Conservation (phyloP, 371 early-diverging fungal genomes). For the Mortierella sp. region DNA sequence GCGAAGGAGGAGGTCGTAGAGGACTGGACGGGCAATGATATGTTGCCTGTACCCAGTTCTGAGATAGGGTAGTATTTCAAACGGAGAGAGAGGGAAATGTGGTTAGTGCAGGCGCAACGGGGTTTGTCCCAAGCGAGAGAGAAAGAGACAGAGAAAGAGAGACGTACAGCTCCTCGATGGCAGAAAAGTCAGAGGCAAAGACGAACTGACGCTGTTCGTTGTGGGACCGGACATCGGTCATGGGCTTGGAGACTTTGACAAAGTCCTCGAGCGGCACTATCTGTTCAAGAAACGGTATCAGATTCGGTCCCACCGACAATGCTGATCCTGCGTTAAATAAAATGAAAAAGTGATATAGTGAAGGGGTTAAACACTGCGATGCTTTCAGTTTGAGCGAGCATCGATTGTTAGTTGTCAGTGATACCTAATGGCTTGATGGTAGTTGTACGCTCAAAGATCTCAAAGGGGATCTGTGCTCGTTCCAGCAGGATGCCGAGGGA, state of each 20-base stretch:
- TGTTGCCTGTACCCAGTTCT: not conserved
- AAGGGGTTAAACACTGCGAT: not conserved
- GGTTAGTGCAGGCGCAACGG: not conserved
- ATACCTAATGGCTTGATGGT: slow-evolving; percentile 9
- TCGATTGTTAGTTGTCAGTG: not conserved
- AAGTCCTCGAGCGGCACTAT: not conserved
- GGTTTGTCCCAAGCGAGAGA: not conserved
- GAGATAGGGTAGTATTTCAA: not conserved
- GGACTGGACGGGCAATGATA: not conserved
- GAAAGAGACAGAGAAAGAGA: not conserved
- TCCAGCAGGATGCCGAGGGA: not conserved
- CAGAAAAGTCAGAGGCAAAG: not conserved
- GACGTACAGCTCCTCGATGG: slow-evolving; percentile 3
- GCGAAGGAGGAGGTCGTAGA: slow-evolving; percentile 2
- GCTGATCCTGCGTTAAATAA: not conserved
- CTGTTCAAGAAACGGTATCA: slow-evolving; percentile 3
- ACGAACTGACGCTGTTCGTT: slow-evolving; percentile 5
- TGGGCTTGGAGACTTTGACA: not conserved
- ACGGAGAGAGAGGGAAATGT: not conserved
- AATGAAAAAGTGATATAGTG: not conserved
- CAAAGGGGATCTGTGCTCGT: not conserved
- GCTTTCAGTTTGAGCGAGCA: not conserved
- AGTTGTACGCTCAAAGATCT: not conserved
- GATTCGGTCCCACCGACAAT: not conserved
- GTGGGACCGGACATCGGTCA: not conserved